phyloP scores from a whole-genome alignment of 31 red algal species.

The Porphyra umbilicalis region DNA sequence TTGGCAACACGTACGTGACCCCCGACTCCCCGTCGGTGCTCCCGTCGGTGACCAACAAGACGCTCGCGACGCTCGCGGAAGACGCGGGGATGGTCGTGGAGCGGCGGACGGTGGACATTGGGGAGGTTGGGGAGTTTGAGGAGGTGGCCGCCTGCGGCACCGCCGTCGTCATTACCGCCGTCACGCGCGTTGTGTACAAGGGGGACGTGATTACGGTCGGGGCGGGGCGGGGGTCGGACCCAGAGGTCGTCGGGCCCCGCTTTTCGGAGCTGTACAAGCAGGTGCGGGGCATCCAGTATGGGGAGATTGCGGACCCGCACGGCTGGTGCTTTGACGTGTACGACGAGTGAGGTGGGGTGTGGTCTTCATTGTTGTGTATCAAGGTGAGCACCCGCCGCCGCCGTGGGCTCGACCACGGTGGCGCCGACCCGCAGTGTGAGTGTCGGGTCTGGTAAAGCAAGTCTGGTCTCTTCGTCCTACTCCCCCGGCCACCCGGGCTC shows the following conservation, averaged over 20 bases:
- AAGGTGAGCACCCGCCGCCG: no score
- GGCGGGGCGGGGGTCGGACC: conserved; percentile 32
- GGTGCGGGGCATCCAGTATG: conserved; percentile 55
- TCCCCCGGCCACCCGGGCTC: no score
- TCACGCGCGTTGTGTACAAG: conserved; percentile 61
- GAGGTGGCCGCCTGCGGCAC: conserved; percentile 93
- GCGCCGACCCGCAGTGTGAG: no score
- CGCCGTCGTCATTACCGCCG: conserved; percentile 96
- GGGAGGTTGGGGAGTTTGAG: conserved; percentile 69
- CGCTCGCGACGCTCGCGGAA: conserved; percentile 74
- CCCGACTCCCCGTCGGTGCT: conserved; percentile 74
- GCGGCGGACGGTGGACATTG: conserved; percentile 60
- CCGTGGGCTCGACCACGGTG: no score
- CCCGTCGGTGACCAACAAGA: conserved; percentile 87
- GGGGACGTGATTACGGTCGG: conserved; percentile 56
- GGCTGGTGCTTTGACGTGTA: conserved; percentile 29
- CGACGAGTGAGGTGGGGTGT: no score
- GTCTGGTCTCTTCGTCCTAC: no score
- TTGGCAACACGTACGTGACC: conserved; percentile 72
- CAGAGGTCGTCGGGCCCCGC: conserved; percentile 44
- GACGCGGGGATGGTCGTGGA: conserved; percentile 78
- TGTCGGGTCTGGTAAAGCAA: no score
- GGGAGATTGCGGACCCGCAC: conserved; percentile 38
- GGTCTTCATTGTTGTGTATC: no score
- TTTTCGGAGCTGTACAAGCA: conserved; percentile 31